Conservation (phyloP, 1,139 yeast genomes). For the Geotrichum klebahnii region DNA sequence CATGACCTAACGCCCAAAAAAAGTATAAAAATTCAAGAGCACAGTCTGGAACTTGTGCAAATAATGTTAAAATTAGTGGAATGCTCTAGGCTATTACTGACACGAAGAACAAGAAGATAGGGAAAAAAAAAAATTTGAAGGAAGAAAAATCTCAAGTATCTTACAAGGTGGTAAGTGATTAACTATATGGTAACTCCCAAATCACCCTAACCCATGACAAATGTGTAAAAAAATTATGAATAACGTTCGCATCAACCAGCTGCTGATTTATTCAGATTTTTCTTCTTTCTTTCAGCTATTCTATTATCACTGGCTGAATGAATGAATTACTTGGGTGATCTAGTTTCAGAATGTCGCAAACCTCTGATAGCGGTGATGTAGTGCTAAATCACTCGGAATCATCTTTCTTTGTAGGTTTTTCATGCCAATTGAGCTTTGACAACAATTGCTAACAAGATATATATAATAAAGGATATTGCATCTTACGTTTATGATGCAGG, state of each 20-base stretch:
- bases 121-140: neutral
- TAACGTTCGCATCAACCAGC: neutral
- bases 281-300: neutral
- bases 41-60: neutral
- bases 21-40: neutral
- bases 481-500: conserved; percentile 34
- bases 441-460: neutral
- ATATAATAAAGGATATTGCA: neutral
- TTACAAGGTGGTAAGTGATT: neutral
- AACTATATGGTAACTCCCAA: neutral
- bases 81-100: neutral
- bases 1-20: conserved; percentile 13
- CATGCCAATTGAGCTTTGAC: neutral
- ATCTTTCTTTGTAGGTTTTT: conserved; percentile 1
- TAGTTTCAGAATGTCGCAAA: conserved; percentile 1
- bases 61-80: neutral
- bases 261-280: neutral
- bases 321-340: neutral
- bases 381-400: conserved; percentile 3
- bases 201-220: neutral
- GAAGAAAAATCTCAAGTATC: too few relatives aligned
- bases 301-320: conserved; percentile 2
- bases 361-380: neutral
- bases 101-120: neutral
- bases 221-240: neutral